Conservation (phyloP, 2,329 filamentous ascomycete genomes). For the Epichloe typhina region DNA sequence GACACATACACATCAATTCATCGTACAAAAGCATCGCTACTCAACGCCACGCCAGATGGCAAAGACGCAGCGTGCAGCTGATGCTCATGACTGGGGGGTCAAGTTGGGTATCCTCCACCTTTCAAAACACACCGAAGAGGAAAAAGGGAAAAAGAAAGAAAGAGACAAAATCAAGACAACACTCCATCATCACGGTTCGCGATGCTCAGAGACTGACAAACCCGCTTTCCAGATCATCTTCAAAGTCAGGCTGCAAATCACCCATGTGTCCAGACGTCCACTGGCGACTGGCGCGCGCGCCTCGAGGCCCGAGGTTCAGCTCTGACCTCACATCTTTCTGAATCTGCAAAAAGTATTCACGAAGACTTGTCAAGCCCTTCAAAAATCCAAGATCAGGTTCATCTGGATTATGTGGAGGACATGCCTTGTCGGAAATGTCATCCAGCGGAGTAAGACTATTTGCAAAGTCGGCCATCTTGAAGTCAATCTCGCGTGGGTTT, state of each 20-base stretch:
- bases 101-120: not conserved
- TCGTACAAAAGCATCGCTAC: not conserved
- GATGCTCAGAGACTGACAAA: conserved; percentile 1
- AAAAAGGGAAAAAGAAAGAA: not conserved
- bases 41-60: not conserved
- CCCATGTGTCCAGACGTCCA: conserved; percentile 11
- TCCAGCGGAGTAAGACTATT: conserved; percentile 92
- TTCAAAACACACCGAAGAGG: not conserved
- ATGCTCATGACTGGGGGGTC: not conserved
- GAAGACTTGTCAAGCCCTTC: conserved; percentile 65
- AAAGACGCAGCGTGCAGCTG: not conserved
- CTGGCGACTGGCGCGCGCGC: conserved; percentile 4
- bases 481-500: conserved; percentile 56
- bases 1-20: not conserved
- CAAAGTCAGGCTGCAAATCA: conserved; percentile 14
- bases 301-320: conserved; percentile 31
- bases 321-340: conserved; percentile 58
- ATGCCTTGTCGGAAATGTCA: conserved; percentile 45
- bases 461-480: conserved; percentile 97
- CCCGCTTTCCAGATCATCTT: conserved; percentile 12
- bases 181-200: not conserved
- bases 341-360: conserved; percentile 83
- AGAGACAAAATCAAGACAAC: not conserved
- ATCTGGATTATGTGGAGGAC: conserved; percentile 68
- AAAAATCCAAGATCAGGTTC: conserved; percentile 83